Evolutionary conservation across 2,329 filamentous ascomycete genomes (phyloP).

Genomic region (Stenocarpella maydis): DNA sequence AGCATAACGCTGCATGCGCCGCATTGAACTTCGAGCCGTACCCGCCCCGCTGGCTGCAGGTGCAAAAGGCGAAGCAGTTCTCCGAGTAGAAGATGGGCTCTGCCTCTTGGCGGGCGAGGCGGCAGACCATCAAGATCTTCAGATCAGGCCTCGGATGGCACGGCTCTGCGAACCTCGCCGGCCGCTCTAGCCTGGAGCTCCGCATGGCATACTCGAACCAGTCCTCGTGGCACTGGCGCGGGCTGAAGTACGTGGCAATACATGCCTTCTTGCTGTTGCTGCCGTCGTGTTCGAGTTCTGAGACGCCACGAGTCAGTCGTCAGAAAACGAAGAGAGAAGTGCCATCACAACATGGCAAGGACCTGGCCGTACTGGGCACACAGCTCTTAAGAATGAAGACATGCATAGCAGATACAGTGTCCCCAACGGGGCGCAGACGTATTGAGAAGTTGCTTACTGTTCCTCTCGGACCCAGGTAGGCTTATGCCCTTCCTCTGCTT

Average conservation of each 20-base stretch:
- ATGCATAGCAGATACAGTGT: no score
- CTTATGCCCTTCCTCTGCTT: not conserved
- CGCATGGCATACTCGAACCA: not conserved
- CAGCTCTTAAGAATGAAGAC: no score
- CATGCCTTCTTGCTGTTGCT: not conserved
- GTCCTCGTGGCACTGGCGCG: not conserved
- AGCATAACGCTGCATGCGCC: not conserved
- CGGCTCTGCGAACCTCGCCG: not conserved
- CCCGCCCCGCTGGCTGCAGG: not conserved
- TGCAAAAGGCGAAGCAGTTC: conserved; percentile 1
- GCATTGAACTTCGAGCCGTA: not conserved
- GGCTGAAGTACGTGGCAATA: not conserved
- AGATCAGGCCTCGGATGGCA: not conserved
- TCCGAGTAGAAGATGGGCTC: not conserved
- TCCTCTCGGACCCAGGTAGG: no score
- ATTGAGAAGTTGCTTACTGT: no score
- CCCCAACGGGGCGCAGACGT: no score
- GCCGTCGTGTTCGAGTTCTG: not conserved
- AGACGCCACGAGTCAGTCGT: no score
- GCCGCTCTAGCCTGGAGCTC: no score
- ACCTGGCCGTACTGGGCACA: no score
- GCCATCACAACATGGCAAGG: no score
- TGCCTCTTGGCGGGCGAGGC: not conserved
- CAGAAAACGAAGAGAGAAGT: no score
- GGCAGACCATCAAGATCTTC: not conserved